Evolutionary conservation across 257 asterid species (phyloP).

Genomic region (Nicotiana paniculata): DNA sequence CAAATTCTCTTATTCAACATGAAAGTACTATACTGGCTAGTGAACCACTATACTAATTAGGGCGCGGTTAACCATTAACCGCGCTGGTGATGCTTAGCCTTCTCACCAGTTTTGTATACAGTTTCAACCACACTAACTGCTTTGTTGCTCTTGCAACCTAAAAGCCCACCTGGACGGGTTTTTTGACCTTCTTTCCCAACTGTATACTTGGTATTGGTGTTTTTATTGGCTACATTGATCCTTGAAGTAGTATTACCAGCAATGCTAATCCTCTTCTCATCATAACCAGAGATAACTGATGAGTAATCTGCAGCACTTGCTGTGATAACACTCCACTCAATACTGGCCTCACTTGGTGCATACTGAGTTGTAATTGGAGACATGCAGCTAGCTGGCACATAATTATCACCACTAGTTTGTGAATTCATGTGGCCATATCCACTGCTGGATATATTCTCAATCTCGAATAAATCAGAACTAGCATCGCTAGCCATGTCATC

Average conservation of each 20-base stretch:
- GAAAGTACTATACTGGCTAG: not conserved
- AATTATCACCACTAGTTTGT: conserved; percentile 10
- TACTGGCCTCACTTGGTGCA: conserved; percentile 78
- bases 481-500: conserved; percentile 82
- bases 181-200: conserved; percentile 22
- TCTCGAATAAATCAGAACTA: conserved; percentile 78
- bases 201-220: not conserved
- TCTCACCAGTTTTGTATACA: conserved; percentile 21
- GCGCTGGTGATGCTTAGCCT: conserved; percentile 10
- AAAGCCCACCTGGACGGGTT: conserved; percentile 30
- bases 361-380: conserved; percentile 42
- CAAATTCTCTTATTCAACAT: not conserved
- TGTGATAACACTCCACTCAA: conserved; percentile 79
- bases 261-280: conserved; percentile 27
- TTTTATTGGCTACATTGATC: not conserved
- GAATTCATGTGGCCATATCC: conserved; percentile 13
- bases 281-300: conserved; percentile 42
- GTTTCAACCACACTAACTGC: conserved; percentile 52
- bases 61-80: not conserved
- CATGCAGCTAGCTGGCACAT: conserved; percentile 32
- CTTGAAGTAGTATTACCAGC: conserved; percentile 10
- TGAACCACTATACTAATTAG: not conserved
- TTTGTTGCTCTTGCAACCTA: conserved; percentile 59
- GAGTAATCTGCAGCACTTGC: conserved; percentile 66
- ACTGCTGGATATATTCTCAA: conserved; percentile 51